Conservation (phyloP, 805 yeast genomes). For the Suhomyces kilbournensis region DNA sequence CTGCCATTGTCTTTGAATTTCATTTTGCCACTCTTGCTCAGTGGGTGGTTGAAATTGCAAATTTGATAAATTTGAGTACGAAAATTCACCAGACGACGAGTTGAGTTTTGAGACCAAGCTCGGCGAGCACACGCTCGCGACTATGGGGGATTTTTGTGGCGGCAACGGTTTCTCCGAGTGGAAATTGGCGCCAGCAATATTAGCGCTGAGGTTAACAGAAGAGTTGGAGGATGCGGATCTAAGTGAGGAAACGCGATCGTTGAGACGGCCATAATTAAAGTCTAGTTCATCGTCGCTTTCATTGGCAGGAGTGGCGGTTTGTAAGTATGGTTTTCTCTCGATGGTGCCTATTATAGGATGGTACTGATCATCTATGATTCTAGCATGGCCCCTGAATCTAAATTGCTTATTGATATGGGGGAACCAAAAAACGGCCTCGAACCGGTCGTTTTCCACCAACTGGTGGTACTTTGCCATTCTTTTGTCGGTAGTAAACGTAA, state of each 20-base stretch:
- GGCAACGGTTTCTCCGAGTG: neutral
- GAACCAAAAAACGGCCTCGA: constrained; percentile 79
- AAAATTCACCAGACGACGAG: constrained; percentile 19
- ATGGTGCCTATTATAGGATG: constrained; percentile 22
- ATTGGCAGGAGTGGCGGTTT: neutral
- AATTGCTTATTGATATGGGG: constrained; percentile 61
- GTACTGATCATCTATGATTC: constrained; percentile 34
- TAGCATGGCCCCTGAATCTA: constrained; percentile 66
- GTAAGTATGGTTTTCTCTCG: constrained; percentile 30
- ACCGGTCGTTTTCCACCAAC: constrained; percentile 47
- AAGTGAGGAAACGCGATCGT: neutral
- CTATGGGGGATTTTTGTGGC: constrained; percentile 18
- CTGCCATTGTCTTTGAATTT: constrained; percentile 63
- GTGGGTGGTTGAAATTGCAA: constrained; percentile 45
- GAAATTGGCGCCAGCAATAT: neutral
- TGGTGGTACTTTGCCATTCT: constrained; percentile 64
- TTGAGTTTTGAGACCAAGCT: constrained; percentile 17
- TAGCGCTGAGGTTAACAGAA: constrained; percentile 1
- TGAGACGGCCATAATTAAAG: neutral
- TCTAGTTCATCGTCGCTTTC: neutral
- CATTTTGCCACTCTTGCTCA: constrained; percentile 63
- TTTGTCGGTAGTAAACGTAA: constrained; percentile 69
- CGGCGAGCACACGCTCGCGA: constrained; percentile 29
- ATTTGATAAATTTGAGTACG: constrained; percentile 25
- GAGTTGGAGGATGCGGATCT: constrained; percentile 8